Evolutionary conservation across 2,329 filamentous ascomycete genomes (phyloP).

Genomic region (Colletotrichum endophyticum): DNA sequence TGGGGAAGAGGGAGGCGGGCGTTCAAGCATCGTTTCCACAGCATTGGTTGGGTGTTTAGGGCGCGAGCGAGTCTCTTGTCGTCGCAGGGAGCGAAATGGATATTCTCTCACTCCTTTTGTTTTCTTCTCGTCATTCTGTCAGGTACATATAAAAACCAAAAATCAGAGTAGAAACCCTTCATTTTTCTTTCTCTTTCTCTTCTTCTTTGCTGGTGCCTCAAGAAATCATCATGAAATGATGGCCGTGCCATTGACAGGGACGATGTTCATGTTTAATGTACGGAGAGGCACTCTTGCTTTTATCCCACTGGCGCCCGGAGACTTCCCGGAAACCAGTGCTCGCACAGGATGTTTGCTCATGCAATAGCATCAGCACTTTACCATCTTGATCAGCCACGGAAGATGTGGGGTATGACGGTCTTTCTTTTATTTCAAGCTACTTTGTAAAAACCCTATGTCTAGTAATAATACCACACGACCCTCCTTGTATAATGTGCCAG

Average conservation of each 20-base stretch:
- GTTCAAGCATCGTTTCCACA: slow-evolving; percentile 7
- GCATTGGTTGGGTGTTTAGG: slow-evolving; percentile 11
- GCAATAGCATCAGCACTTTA: not conserved
- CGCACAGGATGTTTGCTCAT: not conserved
- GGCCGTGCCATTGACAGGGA: not conserved
- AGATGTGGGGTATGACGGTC: not conserved
- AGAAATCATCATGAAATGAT: not conserved
- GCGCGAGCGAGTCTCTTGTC: slow-evolving; percentile 6
- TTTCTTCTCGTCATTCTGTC: not conserved
- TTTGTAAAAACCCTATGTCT: not conserved
- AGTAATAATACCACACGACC: not conserved
- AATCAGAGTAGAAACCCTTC: not conserved
- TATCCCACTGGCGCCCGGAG: not conserved
- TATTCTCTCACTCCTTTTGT: not conserved
- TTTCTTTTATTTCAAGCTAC: not conserved
- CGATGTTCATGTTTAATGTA: not conserved
- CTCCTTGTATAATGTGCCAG: not conserved
- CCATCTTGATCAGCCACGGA: not conserved
- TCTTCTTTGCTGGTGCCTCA: not conserved
- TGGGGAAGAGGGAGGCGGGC: not conserved
- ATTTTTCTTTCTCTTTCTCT: not conserved
- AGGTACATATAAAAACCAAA: not conserved
- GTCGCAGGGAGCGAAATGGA: not conserved
- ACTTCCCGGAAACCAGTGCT: not conserved
- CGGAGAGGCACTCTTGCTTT: not conserved